These are phyloP conservation scores for Artemisia annua DNA, from an alignment of 129 eudicot genomes.

Conservation along the genomic window DNA sequence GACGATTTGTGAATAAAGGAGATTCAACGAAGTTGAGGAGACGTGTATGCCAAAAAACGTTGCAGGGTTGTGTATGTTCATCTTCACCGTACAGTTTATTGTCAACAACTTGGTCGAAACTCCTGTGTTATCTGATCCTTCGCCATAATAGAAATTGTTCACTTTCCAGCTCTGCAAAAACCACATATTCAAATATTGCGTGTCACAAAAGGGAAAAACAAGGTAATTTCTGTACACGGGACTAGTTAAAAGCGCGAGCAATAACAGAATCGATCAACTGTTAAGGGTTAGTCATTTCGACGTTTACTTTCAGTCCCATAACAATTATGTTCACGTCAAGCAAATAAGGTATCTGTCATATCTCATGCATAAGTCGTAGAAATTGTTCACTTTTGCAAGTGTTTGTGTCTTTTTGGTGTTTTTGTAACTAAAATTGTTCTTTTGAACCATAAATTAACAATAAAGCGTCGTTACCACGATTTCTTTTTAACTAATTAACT, in stretches of 20 bases:
- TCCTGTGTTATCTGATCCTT: constrained; percentile 70
- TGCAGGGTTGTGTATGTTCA: constrained; percentile 67
- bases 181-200: not conserved
- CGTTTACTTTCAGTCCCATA: not conserved
- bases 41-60: constrained; percentile 76
- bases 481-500: no score
- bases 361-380: not conserved
- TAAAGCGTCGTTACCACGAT: no score
- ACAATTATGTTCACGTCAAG: not conserved
- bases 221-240: no score
- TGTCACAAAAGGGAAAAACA: not conserved
- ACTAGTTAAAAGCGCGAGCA: no score
- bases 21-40: constrained; percentile 38
- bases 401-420: not conserved
- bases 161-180: constrained; percentile 54
- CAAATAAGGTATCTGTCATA: not conserved
- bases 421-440: not conserved
- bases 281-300: not conserved
- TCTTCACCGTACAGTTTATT: constrained; percentile 57
- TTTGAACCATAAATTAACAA: not conserved
- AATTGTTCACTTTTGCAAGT: not conserved
- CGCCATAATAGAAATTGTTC: constrained; percentile 46
- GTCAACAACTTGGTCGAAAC: constrained; percentile 70
- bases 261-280: no score
- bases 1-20: constrained; percentile 44